Evolutionary conservation across 148 eudicot species (phyloP).

Genomic region (Vaccinium darrowii): DNA sequence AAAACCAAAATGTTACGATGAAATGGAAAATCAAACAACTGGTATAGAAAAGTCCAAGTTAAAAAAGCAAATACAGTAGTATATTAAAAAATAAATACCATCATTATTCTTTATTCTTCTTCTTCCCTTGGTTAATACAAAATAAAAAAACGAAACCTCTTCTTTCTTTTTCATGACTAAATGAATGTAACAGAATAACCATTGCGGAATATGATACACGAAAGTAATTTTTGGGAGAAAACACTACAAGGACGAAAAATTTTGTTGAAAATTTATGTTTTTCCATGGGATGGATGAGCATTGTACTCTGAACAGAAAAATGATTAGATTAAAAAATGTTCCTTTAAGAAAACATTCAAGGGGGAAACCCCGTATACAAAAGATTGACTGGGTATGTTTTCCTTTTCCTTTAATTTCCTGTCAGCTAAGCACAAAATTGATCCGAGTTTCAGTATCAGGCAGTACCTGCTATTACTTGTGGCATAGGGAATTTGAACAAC

Average conservation of each 20-base stretch:
- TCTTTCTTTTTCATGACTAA: background rate
- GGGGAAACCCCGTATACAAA: background rate
- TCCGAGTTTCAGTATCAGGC: background rate
- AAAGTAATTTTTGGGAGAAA: background rate
- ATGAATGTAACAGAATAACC: background rate
- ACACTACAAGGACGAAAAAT: background rate
- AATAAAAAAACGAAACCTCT: background rate
- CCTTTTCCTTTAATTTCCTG: background rate
- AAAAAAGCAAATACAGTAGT: background rate
- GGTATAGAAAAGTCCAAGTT: background rate
- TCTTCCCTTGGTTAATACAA: background rate
- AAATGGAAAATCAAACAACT: background rate
- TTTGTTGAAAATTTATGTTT: background rate
- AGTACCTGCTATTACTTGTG: conserved; percentile 72
- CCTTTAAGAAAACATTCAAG: background rate
- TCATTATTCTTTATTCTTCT: background rate
- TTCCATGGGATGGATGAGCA: background rate
- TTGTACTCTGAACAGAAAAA: background rate
- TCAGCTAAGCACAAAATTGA: background rate
- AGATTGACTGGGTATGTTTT: background rate
- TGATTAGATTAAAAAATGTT: background rate
- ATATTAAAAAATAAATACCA: background rate
- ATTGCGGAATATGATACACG: background rate
- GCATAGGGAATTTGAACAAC: conserved; percentile 59
- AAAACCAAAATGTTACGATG: background rate